Conservation (phyloP, 129 eudicot genomes). For the Arctium lappa region DNA sequence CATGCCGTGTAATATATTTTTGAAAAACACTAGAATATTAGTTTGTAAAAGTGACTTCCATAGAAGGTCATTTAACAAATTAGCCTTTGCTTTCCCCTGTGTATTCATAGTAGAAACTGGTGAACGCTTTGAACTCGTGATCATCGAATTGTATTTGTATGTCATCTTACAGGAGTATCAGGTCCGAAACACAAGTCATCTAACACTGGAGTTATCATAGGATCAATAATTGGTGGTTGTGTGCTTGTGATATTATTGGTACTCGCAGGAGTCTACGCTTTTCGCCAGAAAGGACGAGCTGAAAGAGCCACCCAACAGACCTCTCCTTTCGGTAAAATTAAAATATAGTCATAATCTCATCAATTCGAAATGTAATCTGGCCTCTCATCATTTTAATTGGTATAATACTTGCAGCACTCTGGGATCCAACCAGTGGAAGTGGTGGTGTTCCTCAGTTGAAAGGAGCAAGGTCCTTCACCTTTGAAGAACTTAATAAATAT, state of each 20-base stretch:
- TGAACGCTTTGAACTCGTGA: background rate
- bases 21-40: background rate
- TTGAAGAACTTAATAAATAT: constrained; percentile 45
- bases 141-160: background rate
- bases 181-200: constrained; percentile 4
- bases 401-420: constrained; percentile 34
- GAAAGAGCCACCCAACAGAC: constrained; percentile 24
- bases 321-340: constrained; percentile 32
- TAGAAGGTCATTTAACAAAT: background rate
- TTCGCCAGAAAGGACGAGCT: constrained; percentile 37
- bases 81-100: too few relatives aligned
- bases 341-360: background rate
- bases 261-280: constrained; percentile 35
- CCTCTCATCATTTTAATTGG: background rate
- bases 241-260: constrained; percentile 29
- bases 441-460: constrained; percentile 51
- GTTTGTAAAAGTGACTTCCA: background rate
- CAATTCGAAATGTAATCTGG: background rate
- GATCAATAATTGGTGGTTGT: constrained; percentile 27
- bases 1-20: too few relatives aligned
- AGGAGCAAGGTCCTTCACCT: constrained; percentile 46
- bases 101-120: background rate
- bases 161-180: constrained; percentile 5
- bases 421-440: constrained; percentile 37
- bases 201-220: constrained; percentile 22